Base-by-base conservation (phyloP, 345 rosid genomes). In the Diplotaxis tenuifolia region DNA sequence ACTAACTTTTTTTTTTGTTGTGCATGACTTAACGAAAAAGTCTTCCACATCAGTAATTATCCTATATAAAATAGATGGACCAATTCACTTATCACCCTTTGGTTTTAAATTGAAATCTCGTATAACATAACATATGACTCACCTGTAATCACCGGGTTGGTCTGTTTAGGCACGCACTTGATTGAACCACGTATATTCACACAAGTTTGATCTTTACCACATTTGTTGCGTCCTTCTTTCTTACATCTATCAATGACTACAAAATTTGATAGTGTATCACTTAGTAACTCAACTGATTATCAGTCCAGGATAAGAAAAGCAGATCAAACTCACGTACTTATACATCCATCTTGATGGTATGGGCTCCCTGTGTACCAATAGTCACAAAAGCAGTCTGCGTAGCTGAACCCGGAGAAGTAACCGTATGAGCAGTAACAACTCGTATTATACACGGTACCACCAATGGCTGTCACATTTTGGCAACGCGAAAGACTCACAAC, bases 331-430 rank as follows among this genome's bases (percentile, higher is more conserved):
- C 12, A 75, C n/a, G 21, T 76, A 81, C 86, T 82, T 64, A 38
- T 34, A 34, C 84, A 83, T 19, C 80, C 86, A 68, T 29, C 6
- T 32, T 0, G 14, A 49, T 78, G 36, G 53, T 80, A 80, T 25
- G 87, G 78, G 42, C 78, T 84, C 34, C 86, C 88, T 16, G 32
- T 55, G 63, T 67, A 85, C 32, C 81, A 85, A 16, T 6, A 0
- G 14, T 18, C 7, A 65, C 86, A 86, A 18, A 22, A 50, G 77
- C 86, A 86, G 7, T 2, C 38, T 32, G 63, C 62, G n/a, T 67
- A 75, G 27, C 34, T 67, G 56, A 75, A 50, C 47, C 56, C 68
- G 6, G 62, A 18, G 11, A 75, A 75, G 68, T 60, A 52, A 4
- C 10, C n/a, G n/a, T 67, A 67, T 34, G 40, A 34, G 40, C 40